Conservation (phyloP, 331 rosid species). For the Pyracantha coccinea region DNA sequence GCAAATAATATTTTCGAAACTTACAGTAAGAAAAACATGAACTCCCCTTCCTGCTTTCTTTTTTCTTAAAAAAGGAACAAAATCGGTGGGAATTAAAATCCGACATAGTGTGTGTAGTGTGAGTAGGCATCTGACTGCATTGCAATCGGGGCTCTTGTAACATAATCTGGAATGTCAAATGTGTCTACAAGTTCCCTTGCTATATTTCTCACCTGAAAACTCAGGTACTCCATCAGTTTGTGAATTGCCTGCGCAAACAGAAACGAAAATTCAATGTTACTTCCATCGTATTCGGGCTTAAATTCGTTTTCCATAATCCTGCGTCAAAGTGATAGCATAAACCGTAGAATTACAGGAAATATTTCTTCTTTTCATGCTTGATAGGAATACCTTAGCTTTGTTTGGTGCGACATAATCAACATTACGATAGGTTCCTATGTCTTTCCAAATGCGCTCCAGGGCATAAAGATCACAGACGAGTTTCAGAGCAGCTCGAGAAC, state of each 20-base stretch:
- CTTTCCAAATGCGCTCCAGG: slow-evolving; percentile 89
- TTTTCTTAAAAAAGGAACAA: not conserved
- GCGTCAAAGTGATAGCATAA: not conserved
- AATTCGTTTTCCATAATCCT: not conserved
- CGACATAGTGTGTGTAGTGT: slow-evolving; percentile 73
- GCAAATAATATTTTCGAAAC: not conserved
- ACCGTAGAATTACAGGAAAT: not conserved
- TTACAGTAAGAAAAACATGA: not conserved
- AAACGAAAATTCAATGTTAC: not conserved
- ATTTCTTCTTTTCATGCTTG: not conserved
- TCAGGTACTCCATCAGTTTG: slow-evolving; percentile 69
- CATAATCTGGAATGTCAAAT: slow-evolving; percentile 80
- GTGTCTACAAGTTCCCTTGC: slow-evolving; percentile 78
- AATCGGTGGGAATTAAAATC: slow-evolving; percentile 32
- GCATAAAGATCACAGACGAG: slow-evolving; percentile 92
- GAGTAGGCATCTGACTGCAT: slow-evolving; percentile 78
- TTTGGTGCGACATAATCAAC: slow-evolving; percentile 96
- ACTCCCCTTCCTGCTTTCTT: not conserved
- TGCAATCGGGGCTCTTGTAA: slow-evolving; percentile 86
- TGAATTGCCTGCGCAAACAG: slow-evolving; percentile 70
- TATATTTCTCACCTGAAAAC: slow-evolving; percentile 86
- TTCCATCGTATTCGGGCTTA: not conserved
- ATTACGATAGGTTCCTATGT: slow-evolving; percentile 96
- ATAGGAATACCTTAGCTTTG: slow-evolving; percentile 76
- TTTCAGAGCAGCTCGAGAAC: slow-evolving; percentile 77